Conservation (phyloP, 2,329 filamentous ascomycete genomes). For the Botryotinia calthae region DNA sequence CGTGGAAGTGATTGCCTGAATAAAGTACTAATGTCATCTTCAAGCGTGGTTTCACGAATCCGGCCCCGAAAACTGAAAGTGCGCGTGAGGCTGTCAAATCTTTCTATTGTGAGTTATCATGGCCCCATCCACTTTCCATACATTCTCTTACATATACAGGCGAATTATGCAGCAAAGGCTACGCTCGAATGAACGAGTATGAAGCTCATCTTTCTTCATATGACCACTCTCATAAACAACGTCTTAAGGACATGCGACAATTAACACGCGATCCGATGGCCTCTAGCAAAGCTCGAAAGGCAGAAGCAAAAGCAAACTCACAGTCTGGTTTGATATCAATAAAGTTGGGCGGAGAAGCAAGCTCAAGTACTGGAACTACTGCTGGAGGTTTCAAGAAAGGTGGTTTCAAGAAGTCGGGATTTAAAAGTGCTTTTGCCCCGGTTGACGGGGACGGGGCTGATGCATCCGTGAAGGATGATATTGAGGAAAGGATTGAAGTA, state of each 20-base stretch:
- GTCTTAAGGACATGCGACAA: slow-evolving; percentile 83
- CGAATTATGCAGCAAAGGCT: slow-evolving; percentile 88
- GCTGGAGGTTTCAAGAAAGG: slow-evolving; percentile 60
- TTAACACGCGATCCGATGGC: slow-evolving; percentile 71
- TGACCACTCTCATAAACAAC: slow-evolving; percentile 92
- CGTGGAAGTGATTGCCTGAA: background rate
- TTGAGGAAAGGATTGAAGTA: slow-evolving; percentile 27
- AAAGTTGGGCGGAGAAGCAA: slow-evolving; percentile 51
- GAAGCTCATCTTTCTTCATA: slow-evolving; percentile 93
- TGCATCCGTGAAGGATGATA: slow-evolving; percentile 42
- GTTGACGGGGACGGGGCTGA: slow-evolving; percentile 45
- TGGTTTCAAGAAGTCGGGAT: slow-evolving; percentile 78
- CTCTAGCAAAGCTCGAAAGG: slow-evolving; percentile 62
- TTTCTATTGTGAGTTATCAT: slow-evolving; percentile 62
- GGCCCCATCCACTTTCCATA: background rate
- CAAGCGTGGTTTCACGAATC: slow-evolving; percentile 48
- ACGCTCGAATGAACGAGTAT: slow-evolving; percentile 92
- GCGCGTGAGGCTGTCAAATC: slow-evolving; percentile 75
- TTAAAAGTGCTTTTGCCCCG: slow-evolving; percentile 71
- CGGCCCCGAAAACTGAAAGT: slow-evolving; percentile 52
- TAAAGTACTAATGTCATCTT: slow-evolving; percentile 24
- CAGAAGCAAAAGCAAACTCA: slow-evolving; percentile 65
- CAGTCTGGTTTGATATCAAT: slow-evolving; percentile 63
- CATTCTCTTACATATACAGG: slow-evolving; percentile 40
- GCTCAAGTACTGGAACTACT: slow-evolving; percentile 30